Percentiles rank a stretch among this genome's conserved stretches.
Evolutionary conservation across 75 land plant genomes (phyloP).

Genomic region (Selaginella moellendorffii): DNA sequence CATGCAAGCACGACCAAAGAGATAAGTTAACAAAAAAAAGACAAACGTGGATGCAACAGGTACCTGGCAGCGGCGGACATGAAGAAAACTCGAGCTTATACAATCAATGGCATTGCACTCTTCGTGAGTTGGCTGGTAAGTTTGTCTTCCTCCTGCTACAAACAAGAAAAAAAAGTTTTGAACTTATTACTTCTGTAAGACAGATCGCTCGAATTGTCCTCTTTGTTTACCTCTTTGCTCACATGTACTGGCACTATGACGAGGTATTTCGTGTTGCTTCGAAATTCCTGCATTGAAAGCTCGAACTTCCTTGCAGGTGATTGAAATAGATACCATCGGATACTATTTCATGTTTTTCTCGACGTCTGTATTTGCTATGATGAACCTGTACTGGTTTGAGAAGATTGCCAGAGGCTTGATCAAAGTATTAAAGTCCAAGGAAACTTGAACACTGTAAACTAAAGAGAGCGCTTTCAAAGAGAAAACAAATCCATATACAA

Average conservation of each 20-base stretch:
- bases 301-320: conserved; percentile 32
- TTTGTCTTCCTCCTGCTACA: no score
- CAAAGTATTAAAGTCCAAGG: background rate
- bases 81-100: conserved; percentile 39
- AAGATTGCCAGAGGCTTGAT: conserved; percentile 25
- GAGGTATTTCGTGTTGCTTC: no score
- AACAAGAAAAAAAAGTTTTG: background rate
- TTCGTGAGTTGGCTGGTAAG: conserved; percentile 78
- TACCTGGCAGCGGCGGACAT: conserved; percentile 42
- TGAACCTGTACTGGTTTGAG: conserved; percentile 76
- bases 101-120: conserved; percentile 48
- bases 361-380: conserved; percentile 34
- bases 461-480: background rate
- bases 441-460: background rate
- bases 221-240: conserved; percentile 42
- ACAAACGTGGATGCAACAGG: conserved; percentile 23
- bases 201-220: conserved; percentile 55
- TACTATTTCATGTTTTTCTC: conserved; percentile 34
- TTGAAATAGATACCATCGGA: conserved; percentile 36
- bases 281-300: no score
- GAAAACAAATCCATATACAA: background rate
- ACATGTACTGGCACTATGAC: conserved; percentile 52
- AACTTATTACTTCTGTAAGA: background rate
- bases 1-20: no score
- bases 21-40: background rate